Percentiles rank a stretch among this genome's conserved stretches.
Evolutionary conservation across 163 green algal species (phyloP).

Genomic region (Scenedesmus sp.): DNA sequence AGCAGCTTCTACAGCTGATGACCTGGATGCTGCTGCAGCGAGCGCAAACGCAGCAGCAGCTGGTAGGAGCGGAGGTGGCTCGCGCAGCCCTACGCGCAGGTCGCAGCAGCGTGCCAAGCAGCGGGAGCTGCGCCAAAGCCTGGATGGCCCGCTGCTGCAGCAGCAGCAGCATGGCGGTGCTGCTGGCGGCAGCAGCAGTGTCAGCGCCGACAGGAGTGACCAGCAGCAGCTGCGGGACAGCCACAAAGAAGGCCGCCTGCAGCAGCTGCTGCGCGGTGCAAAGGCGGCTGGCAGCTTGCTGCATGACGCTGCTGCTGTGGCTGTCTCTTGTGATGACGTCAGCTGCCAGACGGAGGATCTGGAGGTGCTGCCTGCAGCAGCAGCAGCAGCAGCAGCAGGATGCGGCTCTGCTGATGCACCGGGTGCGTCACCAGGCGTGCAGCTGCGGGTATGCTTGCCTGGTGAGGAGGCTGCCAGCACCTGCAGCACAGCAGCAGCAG

Average conservation of each 20-base stretch:
- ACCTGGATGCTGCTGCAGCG: neutral
- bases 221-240: constrained; percentile 48
- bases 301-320: neutral
- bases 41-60: neutral
- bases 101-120: constrained; percentile 14
- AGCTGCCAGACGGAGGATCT: constrained; percentile 2
- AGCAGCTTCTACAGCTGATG: neutral
- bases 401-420: neutral
- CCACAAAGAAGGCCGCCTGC: constrained; percentile 6
- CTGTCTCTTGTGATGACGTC: constrained; percentile 12
- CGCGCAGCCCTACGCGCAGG: constrained; percentile 1
- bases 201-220: neutral
- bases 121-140: neutral
- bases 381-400: neutral
- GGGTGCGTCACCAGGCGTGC: neutral
- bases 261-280: constrained; percentile 18
- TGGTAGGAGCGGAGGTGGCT: neutral
- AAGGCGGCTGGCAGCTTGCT: constrained; percentile 1
- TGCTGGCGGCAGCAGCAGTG: neutral
- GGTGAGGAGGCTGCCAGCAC: neutral
- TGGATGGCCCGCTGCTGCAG: constrained; percentile 15
- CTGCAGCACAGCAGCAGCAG: neutral
- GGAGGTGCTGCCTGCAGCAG: neutral
- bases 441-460: neutral
- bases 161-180: neutral